A percentile compares a stretch with the other conserved stretches of the same genome.
phyloP scores from a whole-genome alignment of 2,329 filamentous ascomycete genomes.

The Trichocomaceae sp. region DNA sequence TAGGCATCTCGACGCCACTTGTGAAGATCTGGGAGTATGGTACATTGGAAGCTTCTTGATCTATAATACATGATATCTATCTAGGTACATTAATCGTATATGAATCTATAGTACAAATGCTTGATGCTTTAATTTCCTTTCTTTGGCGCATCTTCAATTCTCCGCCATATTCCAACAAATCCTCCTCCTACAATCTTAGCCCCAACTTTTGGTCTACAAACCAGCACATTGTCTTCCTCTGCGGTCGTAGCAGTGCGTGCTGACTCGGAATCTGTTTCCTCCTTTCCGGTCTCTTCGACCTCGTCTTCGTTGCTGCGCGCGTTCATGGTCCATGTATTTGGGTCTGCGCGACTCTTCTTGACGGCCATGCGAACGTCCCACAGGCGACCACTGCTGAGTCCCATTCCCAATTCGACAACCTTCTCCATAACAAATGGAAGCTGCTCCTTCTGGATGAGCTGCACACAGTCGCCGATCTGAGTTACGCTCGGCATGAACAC shows the following conservation, averaged over 20 bases:
- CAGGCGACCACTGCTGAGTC: constrained; percentile 40
- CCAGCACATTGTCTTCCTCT: constrained; percentile 34
- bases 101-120: background rate
- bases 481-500: constrained; percentile 73
- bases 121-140: background rate
- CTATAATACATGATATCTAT: constrained; percentile 1
- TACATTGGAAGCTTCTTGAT: background rate
- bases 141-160: constrained; percentile 28
- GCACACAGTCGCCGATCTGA: constrained; percentile 62
- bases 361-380: constrained; percentile 43
- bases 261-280: constrained; percentile 7
- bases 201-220: constrained; percentile 50
- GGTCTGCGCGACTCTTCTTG: constrained; percentile 31
- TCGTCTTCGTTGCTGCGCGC: constrained; percentile 11
- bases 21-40: background rate
- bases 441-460: constrained; percentile 46
- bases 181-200: constrained; percentile 43
- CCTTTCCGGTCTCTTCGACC: background rate
- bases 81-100: background rate
- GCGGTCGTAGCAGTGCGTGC: background rate
- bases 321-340: constrained; percentile 24
- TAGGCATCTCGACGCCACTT: too few species aligned
- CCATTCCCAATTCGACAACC: constrained; percentile 41
- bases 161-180: constrained; percentile 47
- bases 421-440: constrained; percentile 48